Percentiles rank a stretch among this genome's conserved stretches.
Conservation (phyloP, 148 eudicot genomes). For the Rhododendron simsii region DNA sequence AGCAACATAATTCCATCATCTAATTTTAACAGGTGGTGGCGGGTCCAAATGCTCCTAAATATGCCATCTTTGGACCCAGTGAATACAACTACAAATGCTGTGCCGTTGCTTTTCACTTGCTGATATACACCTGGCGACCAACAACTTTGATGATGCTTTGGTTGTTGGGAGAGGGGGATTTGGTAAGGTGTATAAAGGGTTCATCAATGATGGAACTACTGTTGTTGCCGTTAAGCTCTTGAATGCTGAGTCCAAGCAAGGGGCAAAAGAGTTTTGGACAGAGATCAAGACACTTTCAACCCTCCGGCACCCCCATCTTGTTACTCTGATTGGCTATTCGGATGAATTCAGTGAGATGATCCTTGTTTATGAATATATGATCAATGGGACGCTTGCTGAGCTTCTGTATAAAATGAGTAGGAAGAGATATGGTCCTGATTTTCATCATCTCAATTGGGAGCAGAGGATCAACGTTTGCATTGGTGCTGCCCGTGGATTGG, state of each 20-base stretch:
- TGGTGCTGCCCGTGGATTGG: constrained; percentile 28
- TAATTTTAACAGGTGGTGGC: background rate
- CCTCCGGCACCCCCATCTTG: constrained; percentile 17
- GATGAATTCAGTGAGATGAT: constrained; percentile 32
- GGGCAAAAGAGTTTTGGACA: constrained; percentile 15
- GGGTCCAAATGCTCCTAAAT: background rate
- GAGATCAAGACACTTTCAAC: constrained; percentile 14
- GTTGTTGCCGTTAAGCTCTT: constrained; percentile 12
- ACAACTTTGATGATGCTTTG: constrained; percentile 3
- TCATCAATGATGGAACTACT: background rate
- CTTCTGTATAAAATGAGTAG: constrained; percentile 21
- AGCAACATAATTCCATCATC: background rate
- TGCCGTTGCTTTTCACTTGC: constrained; percentile 11
- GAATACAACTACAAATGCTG: no score
- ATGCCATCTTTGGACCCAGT: background rate
- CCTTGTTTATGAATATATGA: constrained; percentile 36
- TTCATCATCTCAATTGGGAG: constrained; percentile 8
- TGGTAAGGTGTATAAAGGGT: constrained; percentile 15
- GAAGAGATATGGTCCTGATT: background rate
- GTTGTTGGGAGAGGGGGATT: constrained; percentile 16
- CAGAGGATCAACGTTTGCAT: constrained; percentile 23
- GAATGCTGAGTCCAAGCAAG: constrained; percentile 15
- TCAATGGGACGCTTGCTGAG: constrained; percentile 29
- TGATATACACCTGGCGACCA: constrained; percentile 11
- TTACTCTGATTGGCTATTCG: constrained; percentile 37